Evolutionary conservation across 805 yeast genomes (phyloP), one percentile per base, ranked within the genome.

Genomic region (Ogataea methylovora): DNA sequence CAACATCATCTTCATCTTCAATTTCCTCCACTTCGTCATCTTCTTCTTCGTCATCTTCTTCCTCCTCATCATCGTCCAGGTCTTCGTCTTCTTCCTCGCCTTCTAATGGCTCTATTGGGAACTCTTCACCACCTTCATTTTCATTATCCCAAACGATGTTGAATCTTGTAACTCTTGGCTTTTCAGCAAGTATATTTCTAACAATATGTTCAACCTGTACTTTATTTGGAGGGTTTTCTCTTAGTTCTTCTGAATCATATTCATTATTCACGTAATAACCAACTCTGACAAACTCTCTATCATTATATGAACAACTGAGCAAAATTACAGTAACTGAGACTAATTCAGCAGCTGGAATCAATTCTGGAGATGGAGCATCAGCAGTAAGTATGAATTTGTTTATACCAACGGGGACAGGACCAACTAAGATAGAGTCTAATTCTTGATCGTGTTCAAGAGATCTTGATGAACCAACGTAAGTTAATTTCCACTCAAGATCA

Each of bases 191-290:
- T 24, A 92, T 84, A 58, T 90, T 92, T 52, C 99, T 74, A 20
- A 85, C 94, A 27, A 92, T 95, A 51, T 84, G 92, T 38, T 86
- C 95, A 4, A 90, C 87, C 51, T 85, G 95, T 2, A 90, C 96
- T 52, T 87, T 85, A 2, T 80, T 74, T 3, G 97, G 97, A 1
- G 97, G 97, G 44, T 84, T 85, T 52, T 87, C 95, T 37, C 96
- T 71, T 49, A 92, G 61, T 48, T 92, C 97, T 53, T 90, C 97
- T 12, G 79, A 69, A 52, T 90, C 97, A 51, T 92, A 92, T 52
- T 92, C 99, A 60, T 92, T 92, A 61, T 92, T 92, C 39, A 92
- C 98, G 52, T 92, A 92, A 62, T 92, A 92, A 1, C 98, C 98
- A 5, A 92, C 98, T 40, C 97, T 69, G 2, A 92, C 98, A 63